Base-by-base conservation (phyloP, 2,329 filamentous ascomycete species). In the Fusarium luffae region DNA sequence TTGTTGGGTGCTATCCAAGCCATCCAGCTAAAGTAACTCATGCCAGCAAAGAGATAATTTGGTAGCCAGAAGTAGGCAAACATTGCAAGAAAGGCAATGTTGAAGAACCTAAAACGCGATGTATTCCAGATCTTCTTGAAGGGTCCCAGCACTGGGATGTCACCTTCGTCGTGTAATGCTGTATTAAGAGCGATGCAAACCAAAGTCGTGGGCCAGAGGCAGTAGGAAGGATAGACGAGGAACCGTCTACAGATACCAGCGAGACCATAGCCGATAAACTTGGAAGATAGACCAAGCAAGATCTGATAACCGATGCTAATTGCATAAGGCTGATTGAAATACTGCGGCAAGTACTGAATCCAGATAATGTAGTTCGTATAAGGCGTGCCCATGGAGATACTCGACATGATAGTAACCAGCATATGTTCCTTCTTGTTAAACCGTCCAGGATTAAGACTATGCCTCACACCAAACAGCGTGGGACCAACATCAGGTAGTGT, bases 381-480 rank as follows among this genome's bases (percentile, higher is more conserved):
- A 0, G 85, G 84, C 16, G 80, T 74, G 25, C 79, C 79, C 70
- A 79, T 82, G 30, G 84, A 82, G 63, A 88, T 85, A 34, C 90
- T 90, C 51, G 89, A 86, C 85, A 88, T 88, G 74, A 88, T 86
- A 51, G 85, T 85, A 63, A 89, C 85, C 32, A 89, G 77, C 82
- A 87, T 86, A 74, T 89, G 87, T 72, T 89, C 87, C 76, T 89
- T 89, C 70, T 84, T 84, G 54, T 83, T 85, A 70, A 89, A 89
- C 1, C 82, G 82, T 0, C 86, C 86, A 0, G 86, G 85, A 68
- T 88, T 88, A 7, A 88, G 79, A 7, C 80, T 82, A 70, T 85
- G 83, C n/a, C 81, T 78, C 19, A 80, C 71, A 13, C 84, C 84
- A 55, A 81, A 80, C 10, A 85, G 70, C 4, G 77, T 85, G 64